Conservation (phyloP, 805 yeast genomes). For the Teunomyces barrocoloradensis region DNA sequence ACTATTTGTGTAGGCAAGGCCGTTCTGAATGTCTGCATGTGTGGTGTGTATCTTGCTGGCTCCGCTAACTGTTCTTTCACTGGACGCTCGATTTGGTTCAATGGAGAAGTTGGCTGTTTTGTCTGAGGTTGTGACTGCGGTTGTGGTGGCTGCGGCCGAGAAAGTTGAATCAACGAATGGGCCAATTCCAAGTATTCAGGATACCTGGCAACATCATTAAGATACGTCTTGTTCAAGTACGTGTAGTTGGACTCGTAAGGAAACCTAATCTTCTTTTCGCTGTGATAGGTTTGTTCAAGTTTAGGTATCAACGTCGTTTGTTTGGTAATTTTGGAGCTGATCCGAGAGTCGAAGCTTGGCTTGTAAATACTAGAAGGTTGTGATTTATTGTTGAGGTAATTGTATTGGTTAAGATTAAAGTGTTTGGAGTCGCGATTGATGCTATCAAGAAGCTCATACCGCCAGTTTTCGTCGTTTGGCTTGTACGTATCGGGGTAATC, state of each 20-base stretch:
- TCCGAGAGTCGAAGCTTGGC: conserved; percentile 39
- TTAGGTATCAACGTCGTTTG: conserved; percentile 17
- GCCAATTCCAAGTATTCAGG: conserved; percentile 50
- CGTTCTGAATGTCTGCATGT: neutral
- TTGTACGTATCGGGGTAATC: conserved; percentile 46
- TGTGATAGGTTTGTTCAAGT: conserved; percentile 13
- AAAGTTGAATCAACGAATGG: conserved; percentile 37
- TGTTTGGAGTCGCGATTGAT: conserved; percentile 23
- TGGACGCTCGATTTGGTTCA: neutral
- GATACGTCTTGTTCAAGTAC: conserved; percentile 46
- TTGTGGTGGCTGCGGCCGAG: conserved; percentile 13
- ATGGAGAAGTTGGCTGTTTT: neutral
- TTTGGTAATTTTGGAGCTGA: conserved; percentile 25
- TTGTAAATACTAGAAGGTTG: conserved; percentile 11
- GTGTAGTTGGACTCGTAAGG: conserved; percentile 55
- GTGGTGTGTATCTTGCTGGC: conserved; percentile 1
- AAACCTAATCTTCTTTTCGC: conserved; percentile 43
- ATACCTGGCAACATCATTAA: conserved; percentile 47
- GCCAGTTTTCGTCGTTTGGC: conserved; percentile 45
- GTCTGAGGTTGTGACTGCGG: neutral
- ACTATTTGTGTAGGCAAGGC: neutral
- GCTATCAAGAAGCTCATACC: conserved; percentile 38
- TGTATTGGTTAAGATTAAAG: conserved; percentile 27
- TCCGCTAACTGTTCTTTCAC: neutral
- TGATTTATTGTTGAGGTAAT: conserved; percentile 24